Evolutionary conservation across 2,329 filamentous ascomycete genomes (phyloP).

Genomic region (Emericellopsis cladophorae): DNA sequence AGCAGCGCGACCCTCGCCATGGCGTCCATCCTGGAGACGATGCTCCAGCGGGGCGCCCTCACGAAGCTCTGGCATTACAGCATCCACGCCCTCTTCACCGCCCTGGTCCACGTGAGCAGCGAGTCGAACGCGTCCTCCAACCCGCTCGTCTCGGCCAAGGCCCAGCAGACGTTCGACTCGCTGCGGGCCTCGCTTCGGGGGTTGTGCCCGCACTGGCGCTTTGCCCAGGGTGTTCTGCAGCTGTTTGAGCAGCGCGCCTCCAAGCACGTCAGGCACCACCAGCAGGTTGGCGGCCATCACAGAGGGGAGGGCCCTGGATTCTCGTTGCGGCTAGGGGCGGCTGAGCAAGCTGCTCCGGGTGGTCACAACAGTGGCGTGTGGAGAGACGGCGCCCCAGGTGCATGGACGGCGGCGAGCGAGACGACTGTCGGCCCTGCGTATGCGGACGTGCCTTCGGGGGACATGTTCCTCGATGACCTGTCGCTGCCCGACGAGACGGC

Average conservation of each 20-base stretch:
- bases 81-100: constrained; percentile 17
- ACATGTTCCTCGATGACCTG: constrained; percentile 8
- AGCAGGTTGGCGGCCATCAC: background rate
- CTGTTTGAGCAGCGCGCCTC: constrained; percentile 12
- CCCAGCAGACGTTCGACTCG: constrained; percentile 13
- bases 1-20: constrained; percentile 13
- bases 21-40: constrained; percentile 15
- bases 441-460: constrained; percentile 3
- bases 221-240: constrained; percentile 15
- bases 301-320: constrained; percentile 4
- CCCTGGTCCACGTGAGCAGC: constrained; percentile 13
- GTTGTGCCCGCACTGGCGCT: constrained; percentile 16
- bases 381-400: too few relatives aligned
- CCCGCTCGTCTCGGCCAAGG: constrained; percentile 16
- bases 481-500: constrained; percentile 13
- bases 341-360: background rate
- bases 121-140: constrained; percentile 12
- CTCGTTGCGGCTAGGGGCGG: constrained; percentile 8
- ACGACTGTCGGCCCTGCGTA: background rate
- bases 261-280: background rate
- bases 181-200: constrained; percentile 14
- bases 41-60: constrained; percentile 9
- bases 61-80: constrained; percentile 14
- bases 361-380: too few relatives aligned
- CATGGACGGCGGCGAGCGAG: too few relatives aligned